Evolutionary conservation across 306 rosid genomes (phyloP).

Genomic region (Morella rubra): DNA sequence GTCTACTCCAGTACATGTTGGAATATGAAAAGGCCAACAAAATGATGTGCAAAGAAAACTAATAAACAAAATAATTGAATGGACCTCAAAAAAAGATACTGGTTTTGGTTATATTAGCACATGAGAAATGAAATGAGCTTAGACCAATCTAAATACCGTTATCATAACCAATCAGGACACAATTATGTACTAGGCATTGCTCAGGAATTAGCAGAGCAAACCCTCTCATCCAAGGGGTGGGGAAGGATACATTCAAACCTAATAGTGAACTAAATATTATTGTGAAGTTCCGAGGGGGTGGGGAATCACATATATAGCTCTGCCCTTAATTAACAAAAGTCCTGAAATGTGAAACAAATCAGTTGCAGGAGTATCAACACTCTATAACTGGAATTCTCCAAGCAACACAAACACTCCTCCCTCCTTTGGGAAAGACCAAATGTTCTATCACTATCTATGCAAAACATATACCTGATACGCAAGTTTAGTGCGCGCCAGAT

Average conservation of each 20-base stretch:
- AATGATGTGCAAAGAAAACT: background rate
- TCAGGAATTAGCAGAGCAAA: no score
- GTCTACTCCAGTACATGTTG: background rate
- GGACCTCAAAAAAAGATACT: background rate
- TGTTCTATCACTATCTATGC: slow-evolving; percentile 8
- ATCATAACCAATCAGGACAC: no score
- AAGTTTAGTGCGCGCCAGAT: slow-evolving; percentile 95
- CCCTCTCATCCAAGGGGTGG: no score
- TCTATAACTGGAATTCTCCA: background rate
- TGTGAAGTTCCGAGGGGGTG: no score
- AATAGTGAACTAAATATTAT: no score
- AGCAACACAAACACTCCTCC: background rate
- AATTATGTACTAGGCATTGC: no score
- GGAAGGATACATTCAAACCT: no score
- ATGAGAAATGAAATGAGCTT: background rate
- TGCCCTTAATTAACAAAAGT: background rate
- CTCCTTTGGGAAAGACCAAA: slow-evolving; percentile 16
- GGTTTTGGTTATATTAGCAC: background rate
- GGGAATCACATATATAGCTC: background rate
- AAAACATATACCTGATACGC: slow-evolving; percentile 77
- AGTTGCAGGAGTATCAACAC: slow-evolving; percentile 13
- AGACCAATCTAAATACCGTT: background rate
- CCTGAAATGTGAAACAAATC: background rate
- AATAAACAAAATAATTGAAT: background rate
- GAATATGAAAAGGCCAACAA: background rate